These are phyloP conservation scores for Apiospora arundinis DNA, from an alignment of 2,329 filamentous ascomycete species.

Conservation along the genomic window DNA sequence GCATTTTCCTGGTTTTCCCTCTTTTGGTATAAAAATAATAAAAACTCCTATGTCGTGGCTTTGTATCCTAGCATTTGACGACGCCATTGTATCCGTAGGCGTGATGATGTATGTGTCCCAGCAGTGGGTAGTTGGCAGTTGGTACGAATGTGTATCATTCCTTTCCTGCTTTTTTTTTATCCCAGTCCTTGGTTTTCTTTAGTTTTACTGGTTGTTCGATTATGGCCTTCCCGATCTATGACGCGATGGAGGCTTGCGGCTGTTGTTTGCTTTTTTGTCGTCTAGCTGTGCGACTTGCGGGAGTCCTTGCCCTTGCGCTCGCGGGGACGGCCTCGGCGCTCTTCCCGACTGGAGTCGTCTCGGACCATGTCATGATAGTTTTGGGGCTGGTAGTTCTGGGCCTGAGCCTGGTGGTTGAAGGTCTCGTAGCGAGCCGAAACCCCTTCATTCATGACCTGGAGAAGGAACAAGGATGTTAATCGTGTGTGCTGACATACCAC, in stretches of 20 bases:
- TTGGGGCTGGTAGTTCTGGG: neutral
- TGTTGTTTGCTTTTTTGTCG: neutral
- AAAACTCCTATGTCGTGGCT: neutral
- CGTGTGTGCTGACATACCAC: neutral
- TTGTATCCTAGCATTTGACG: neutral
- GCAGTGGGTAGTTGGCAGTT: neutral
- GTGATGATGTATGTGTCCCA: neutral
- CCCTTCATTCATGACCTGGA: constrained; percentile 37
- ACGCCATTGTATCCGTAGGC: neutral
- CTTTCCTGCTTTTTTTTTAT: neutral
- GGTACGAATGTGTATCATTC: neutral
- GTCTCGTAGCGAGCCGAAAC: constrained; percentile 29
- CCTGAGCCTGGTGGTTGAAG: constrained; percentile 16
- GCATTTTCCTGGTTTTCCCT: neutral
- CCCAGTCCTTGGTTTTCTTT: neutral
- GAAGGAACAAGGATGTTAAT: neutral
- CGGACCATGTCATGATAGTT: constrained; percentile 23
- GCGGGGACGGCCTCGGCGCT: constrained; percentile 23
- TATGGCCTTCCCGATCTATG: neutral
- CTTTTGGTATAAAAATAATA: neutral
- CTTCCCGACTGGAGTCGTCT: constrained; percentile 26
- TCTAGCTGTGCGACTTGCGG: constrained; percentile 17
- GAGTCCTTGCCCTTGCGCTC: constrained; percentile 23
- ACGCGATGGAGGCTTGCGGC: neutral
- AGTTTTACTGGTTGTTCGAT: neutral